Conservation (phyloP, 2,329 filamentous ascomycete genomes). For the Colletotrichum brevisporum region DNA sequence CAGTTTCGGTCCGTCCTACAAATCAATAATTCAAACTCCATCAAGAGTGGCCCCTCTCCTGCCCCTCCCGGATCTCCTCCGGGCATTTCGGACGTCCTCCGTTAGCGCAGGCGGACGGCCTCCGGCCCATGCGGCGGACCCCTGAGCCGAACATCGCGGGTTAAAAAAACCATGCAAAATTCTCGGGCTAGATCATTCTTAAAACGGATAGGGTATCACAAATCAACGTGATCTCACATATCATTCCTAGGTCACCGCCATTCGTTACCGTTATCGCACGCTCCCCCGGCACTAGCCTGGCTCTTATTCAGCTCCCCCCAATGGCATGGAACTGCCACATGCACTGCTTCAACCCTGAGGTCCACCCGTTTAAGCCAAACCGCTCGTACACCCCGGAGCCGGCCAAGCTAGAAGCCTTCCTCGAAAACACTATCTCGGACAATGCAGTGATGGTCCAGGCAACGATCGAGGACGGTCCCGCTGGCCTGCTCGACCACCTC, state of each 20-base stretch:
- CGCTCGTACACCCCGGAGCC: constrained; percentile 24
- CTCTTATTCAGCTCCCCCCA: not conserved
- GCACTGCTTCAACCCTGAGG: constrained; percentile 11
- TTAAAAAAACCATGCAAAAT: not conserved
- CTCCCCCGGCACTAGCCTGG: not conserved
- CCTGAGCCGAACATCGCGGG: not conserved
- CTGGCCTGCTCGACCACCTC: not conserved
- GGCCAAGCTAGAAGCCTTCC: not conserved
- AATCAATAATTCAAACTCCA: too few species aligned
- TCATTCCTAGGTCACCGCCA: too few species aligned
- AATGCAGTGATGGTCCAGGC: constrained; percentile 14
- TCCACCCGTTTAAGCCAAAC: constrained; percentile 11
- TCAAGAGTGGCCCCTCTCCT: not conserved
- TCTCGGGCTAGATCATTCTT: not conserved
- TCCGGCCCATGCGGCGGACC: not conserved
- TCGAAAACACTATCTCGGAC: not conserved
- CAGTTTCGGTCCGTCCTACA: too few species aligned
- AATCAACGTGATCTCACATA: not conserved
- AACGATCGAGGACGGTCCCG: constrained; percentile 15
- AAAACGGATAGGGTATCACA: not conserved
- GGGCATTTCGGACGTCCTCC: not conserved
- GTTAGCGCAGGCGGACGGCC: not conserved
- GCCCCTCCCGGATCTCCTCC: not conserved
- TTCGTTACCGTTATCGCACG: too few species aligned
- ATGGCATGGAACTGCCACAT: constrained; percentile 12